phyloP scores from a whole-genome alignment of 2,329 filamentous ascomycete genomes.

The Sporothrix pseudoabietina region DNA sequence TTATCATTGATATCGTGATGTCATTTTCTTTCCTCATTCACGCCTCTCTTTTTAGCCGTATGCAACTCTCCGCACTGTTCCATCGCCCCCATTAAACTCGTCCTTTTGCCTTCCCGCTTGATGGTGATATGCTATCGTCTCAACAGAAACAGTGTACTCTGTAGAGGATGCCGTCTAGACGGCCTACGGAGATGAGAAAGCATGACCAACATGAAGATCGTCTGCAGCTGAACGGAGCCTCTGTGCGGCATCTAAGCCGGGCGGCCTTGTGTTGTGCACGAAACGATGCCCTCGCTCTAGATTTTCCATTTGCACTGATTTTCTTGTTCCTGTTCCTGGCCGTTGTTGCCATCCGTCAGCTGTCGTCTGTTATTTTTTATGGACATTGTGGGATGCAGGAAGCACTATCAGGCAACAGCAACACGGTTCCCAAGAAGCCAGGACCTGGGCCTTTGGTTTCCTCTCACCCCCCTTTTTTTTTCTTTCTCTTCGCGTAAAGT shows the following conservation, averaged over 20 bases:
- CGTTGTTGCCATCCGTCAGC: background rate
- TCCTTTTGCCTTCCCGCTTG: background rate
- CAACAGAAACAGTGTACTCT: background rate
- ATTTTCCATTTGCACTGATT: background rate
- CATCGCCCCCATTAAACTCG: background rate
- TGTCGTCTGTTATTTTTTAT: slow-evolving; percentile 2
- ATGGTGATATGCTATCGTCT: slow-evolving; percentile 11
- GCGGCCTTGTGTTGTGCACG: background rate
- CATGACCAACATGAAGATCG: slow-evolving; percentile 9
- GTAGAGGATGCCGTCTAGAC: background rate
- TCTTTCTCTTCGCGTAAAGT: background rate
- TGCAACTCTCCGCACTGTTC: background rate
- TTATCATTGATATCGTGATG: background rate
- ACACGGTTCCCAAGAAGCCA: slow-evolving; percentile 11
- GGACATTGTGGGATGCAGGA: background rate
- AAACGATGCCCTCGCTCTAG: background rate
- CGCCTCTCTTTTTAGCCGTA: slow-evolving; percentile 5
- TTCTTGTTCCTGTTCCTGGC: background rate
- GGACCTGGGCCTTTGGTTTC: background rate
- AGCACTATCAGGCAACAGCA: slow-evolving; percentile 14
- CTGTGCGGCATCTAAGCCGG: slow-evolving; percentile 1
- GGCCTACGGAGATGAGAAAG: background rate
- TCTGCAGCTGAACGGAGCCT: background rate
- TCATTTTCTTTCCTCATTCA: background rate
- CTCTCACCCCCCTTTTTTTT: background rate